phyloP scores from a whole-genome alignment of 176 grass and related monocot genomes.

The Aegilops sharonensis region DNA sequence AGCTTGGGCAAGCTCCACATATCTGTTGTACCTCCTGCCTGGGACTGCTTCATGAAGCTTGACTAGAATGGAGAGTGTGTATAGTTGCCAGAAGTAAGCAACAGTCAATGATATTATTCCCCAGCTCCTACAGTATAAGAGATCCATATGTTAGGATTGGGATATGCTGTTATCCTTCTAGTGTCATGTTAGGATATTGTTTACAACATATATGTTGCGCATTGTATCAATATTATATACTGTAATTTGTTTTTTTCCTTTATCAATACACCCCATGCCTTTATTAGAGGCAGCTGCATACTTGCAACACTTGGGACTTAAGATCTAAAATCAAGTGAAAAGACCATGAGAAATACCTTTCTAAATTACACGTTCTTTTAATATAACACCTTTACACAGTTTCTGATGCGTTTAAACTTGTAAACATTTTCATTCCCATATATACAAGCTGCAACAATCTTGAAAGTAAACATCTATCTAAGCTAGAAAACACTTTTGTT shows the following conservation, averaged over 20 bases:
- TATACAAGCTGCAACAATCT: neutral
- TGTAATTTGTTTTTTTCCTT: neutral
- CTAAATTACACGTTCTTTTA: neutral
- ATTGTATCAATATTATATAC: neutral
- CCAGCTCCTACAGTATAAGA: constrained; percentile 78
- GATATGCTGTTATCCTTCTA: neutral
- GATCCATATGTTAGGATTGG: neutral
- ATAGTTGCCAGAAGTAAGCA: constrained; percentile 98
- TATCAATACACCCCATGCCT: neutral
- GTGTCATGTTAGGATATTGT: neutral
- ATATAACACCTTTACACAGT: neutral
- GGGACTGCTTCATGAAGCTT: constrained; percentile 98
- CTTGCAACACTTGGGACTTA: neutral
- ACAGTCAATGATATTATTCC: constrained; percentile 84
- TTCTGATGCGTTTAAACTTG: neutral
- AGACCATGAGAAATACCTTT: neutral
- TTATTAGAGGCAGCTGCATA: neutral
- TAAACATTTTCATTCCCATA: neutral
- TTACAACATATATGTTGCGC: neutral
- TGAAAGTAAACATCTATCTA: too few relatives aligned
- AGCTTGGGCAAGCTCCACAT: constrained; percentile 95
- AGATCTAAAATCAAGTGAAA: neutral
- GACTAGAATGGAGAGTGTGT: constrained; percentile 91
- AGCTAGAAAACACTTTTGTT: neutral
- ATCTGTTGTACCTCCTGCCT: constrained; percentile 94